A percentile compares a stretch with the other conserved stretches of the same genome.
These are phyloP conservation scores for Centaurea solstitialis DNA, from an alignment of 129 eudicot species.

Conservation along the genomic window DNA sequence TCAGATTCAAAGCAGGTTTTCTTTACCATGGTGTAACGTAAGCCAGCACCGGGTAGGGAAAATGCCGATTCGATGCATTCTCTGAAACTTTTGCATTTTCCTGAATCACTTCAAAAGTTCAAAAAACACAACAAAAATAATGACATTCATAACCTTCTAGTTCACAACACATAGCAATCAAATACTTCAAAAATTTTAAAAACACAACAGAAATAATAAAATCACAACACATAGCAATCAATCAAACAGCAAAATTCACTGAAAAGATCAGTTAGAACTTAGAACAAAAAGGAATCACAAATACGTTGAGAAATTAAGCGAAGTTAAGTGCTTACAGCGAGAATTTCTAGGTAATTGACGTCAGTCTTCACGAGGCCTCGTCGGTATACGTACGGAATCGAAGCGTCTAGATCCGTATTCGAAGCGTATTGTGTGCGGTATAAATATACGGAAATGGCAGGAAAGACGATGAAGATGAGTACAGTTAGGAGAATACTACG, in stretches of 20 bases:
- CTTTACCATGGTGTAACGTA: conserved; percentile 92
- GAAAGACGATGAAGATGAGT: conserved; percentile 40
- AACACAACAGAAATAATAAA: conserved; percentile 1
- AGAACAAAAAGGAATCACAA: background rate
- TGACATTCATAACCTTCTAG: background rate
- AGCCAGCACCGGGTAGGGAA: conserved; percentile 71
- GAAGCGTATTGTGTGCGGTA: conserved; percentile 37
- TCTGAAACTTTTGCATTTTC: conserved; percentile 70
- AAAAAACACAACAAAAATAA: conserved; percentile 1
- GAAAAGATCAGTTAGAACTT: background rate
- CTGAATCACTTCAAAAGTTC: conserved; percentile 42
- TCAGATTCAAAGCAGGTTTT: background rate
- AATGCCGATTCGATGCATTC: conserved; percentile 47
- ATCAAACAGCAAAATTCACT: background rate
- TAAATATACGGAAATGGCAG: conserved; percentile 48
- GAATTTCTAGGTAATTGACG: conserved; percentile 49
- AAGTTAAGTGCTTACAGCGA: conserved; percentile 49
- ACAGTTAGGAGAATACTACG: background rate
- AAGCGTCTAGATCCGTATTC: conserved; percentile 9
- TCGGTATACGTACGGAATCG: conserved; percentile 37
- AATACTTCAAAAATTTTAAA: conserved; percentile 10
- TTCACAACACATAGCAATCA: background rate
- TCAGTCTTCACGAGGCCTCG: conserved; percentile 53
- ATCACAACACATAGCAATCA: background rate
- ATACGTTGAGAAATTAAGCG: background rate